A percentile compares a stretch with the other conserved stretches of the same genome.
Evolutionary conservation across 805 yeast species (phyloP).

Genomic region (Candida suzukii): DNA sequence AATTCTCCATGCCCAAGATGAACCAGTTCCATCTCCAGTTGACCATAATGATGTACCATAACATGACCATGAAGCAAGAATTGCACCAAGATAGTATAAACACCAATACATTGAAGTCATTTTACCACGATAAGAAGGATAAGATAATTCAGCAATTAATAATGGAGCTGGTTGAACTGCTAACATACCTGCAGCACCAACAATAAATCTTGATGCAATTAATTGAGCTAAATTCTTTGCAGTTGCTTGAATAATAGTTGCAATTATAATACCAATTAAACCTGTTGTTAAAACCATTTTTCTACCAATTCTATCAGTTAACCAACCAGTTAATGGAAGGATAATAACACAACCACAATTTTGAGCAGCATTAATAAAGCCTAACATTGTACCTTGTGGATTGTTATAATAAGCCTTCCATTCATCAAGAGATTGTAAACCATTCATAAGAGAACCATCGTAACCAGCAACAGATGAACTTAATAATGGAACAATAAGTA

Average conservation of each 20-base stretch:
- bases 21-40: conserved; percentile 19
- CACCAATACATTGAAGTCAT: conserved; percentile 41
- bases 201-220: conserved; percentile 36
- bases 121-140: conserved; percentile 36
- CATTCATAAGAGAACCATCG: conserved; percentile 39
- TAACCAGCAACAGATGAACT: conserved; percentile 35
- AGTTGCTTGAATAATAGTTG: conserved; percentile 46
- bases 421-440: conserved; percentile 32
- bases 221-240: conserved; percentile 29
- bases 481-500: conserved; percentile 2
- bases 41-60: no score
- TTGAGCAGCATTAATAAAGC: conserved; percentile 30
- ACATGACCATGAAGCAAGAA: conserved; percentile 40
- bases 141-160: conserved; percentile 42
- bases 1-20: conserved; percentile 44
- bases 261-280: conserved; percentile 42
- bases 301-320: conserved; percentile 48
- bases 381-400: conserved; percentile 26
- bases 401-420: conserved; percentile 29
- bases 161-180: conserved; percentile 40
- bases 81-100: conserved; percentile 38
- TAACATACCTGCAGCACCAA: conserved; percentile 40
- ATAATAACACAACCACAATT: conserved; percentile 30
- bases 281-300: conserved; percentile 49
- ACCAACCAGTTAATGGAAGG: conserved; percentile 25